Evolutionary conservation across 768 basidiomycete genomes (phyloP).

Genomic region (Serendipita sp.): DNA sequence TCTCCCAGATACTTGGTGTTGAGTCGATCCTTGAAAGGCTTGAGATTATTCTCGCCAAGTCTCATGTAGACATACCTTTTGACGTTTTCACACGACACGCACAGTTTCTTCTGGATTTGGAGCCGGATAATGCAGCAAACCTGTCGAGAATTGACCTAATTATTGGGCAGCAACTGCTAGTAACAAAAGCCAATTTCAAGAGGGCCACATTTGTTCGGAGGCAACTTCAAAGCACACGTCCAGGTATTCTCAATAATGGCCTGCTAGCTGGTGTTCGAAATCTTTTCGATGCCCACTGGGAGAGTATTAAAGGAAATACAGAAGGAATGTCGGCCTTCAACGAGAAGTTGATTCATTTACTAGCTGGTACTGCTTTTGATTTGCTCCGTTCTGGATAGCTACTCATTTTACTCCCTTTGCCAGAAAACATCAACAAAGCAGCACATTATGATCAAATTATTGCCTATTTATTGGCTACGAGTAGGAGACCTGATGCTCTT

Average conservation of each 20-base stretch:
- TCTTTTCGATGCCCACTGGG: neutral
- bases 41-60: conserved; percentile 20
- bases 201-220: neutral
- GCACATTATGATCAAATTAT: neutral
- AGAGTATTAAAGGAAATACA: neutral
- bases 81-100: neutral
- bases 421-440: neutral
- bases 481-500: neutral
- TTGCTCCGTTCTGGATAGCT: neutral
- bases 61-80: conserved; percentile 20
- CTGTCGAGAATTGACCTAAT: neutral
- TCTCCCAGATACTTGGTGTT: conserved; percentile 23
- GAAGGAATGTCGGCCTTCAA: neutral
- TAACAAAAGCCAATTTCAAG: neutral
- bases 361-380: neutral
- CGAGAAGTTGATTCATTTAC: neutral
- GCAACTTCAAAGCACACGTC: neutral
- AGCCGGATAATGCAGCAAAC: neutral
- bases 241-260: neutral
- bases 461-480: neutral
- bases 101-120: neutral
- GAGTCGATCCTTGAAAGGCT: conserved; percentile 12
- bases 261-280: neutral
- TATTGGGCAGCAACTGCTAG: neutral
- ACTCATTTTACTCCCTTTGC: neutral